A percentile compares a stretch with the other conserved stretches of the same genome.
phyloP scores from a whole-genome alignment of 2,329 filamentous ascomycete species.

The Microdochium nivale region DNA sequence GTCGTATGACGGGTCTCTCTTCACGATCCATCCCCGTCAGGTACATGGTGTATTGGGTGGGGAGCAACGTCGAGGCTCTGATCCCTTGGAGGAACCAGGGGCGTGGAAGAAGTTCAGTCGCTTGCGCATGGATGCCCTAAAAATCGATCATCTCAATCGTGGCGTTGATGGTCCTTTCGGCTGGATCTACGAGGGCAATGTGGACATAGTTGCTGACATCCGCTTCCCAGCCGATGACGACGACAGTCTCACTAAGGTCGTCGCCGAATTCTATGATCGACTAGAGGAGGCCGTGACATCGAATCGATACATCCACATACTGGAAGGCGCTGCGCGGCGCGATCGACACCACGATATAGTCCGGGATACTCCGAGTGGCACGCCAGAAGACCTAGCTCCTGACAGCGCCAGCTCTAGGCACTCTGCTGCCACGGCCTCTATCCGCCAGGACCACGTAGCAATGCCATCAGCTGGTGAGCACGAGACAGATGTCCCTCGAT shows the following conservation, averaged over 20 bases:
- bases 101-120: constrained; percentile 95
- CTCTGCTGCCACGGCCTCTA: constrained; percentile 2
- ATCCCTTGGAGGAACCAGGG: constrained; percentile 54
- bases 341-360: not conserved
- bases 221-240: constrained; percentile 87
- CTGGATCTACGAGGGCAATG: constrained; percentile 96
- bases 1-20: constrained; percentile 89
- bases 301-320: constrained; percentile 55
- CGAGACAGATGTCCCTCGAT: constrained; percentile 55
- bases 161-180: constrained; percentile 90
- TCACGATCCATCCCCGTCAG: constrained; percentile 93
- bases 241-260: constrained; percentile 83
- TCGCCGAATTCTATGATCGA: constrained; percentile 95
- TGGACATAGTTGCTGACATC: constrained; percentile 92
- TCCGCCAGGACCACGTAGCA: constrained; percentile 2
- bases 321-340: constrained; percentile 36
- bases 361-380: constrained; percentile 7
- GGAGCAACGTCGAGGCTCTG: constrained; percentile 43
- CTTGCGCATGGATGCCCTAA: constrained; percentile 84
- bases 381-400: constrained; percentile 9
- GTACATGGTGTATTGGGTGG: constrained; percentile 69
- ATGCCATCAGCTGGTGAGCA: not conserved
- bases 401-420: constrained; percentile 6
- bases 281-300: constrained; percentile 86
- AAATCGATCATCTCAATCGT: constrained; percentile 91